A percentile compares a stretch with the other conserved stretches of the same genome.
Conservation (phyloP, 192 early-diverging fungal genomes). For the Coemansia sp. region DNA sequence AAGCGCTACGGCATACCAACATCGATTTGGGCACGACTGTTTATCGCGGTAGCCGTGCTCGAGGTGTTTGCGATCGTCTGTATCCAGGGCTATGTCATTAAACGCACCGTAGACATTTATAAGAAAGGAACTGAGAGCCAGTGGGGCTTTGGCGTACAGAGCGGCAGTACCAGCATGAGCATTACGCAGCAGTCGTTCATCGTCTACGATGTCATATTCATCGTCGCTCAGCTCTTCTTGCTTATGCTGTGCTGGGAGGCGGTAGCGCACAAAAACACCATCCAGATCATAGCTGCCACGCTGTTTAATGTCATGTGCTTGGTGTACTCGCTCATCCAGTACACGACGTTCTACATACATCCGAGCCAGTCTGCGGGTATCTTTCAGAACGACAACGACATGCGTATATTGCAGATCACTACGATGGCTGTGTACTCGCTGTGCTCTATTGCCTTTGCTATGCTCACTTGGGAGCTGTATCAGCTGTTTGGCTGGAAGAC, state of each 20-base stretch:
- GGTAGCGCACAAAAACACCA: slow-evolving; percentile 90
- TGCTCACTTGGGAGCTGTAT: slow-evolving; percentile 63
- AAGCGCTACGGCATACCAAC: slow-evolving; percentile 50
- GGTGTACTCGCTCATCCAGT: slow-evolving; percentile 60
- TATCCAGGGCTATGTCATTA: slow-evolving; percentile 56
- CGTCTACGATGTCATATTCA: slow-evolving; percentile 88
- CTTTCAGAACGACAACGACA: slow-evolving; percentile 57
- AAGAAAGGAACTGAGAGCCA: slow-evolving; percentile 52
- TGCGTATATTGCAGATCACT: slow-evolving; percentile 50
- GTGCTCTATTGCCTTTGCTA: slow-evolving; percentile 52
- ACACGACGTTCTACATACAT: slow-evolving; percentile 55
- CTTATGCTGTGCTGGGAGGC: slow-evolving; percentile 85
- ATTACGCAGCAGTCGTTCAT: slow-evolving; percentile 57
- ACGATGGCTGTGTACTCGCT: slow-evolving; percentile 57
- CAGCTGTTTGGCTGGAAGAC: slow-evolving; percentile 84
- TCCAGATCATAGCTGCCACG: slow-evolving; percentile 78
- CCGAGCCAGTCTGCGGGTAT: slow-evolving; percentile 52
- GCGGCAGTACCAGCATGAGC: slow-evolving; percentile 38
- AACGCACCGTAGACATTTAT: slow-evolving; percentile 55
- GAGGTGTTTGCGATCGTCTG: slow-evolving; percentile 55
- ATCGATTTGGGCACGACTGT: slow-evolving; percentile 56
- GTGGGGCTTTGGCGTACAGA: slow-evolving; percentile 53
- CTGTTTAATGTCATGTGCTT: slow-evolving; percentile 62
- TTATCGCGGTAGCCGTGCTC: slow-evolving; percentile 46
- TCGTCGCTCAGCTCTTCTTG: slow-evolving; percentile 83